Conservation (phyloP, 768 basidiomycete species). For the Floccularia luteovirens region DNA sequence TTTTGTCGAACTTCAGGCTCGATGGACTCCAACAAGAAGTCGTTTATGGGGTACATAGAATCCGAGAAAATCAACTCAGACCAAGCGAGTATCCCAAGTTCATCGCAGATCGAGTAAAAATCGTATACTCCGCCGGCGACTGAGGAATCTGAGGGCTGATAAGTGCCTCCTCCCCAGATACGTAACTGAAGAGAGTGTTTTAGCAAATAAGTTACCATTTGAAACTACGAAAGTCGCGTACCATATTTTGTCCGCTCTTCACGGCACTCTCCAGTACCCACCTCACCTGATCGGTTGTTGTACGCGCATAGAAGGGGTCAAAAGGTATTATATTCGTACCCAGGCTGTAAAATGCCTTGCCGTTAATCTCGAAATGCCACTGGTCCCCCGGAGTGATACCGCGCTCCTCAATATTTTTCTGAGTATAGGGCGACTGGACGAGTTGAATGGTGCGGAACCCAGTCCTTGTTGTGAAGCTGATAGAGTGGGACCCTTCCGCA, state of each 20-base stretch:
- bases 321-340: conserved; percentile 57
- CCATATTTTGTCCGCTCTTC: conserved; percentile 52
- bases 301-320: conserved; percentile 51
- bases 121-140: conserved; percentile 40
- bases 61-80: conserved; percentile 58
- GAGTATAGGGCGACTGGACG: conserved; percentile 37
- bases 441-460: conserved; percentile 56
- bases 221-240: conserved; percentile 14
- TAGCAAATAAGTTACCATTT: not conserved
- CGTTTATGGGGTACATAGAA: conserved; percentile 45
- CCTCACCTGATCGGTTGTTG: conserved; percentile 37
- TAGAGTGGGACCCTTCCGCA: conserved; percentile 8
- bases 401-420: conserved; percentile 31
- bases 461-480: conserved; percentile 35
- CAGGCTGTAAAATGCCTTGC: conserved; percentile 44
- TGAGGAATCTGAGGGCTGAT: conserved; percentile 33
- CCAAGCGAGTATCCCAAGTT: conserved; percentile 55
- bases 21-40: conserved; percentile 40
- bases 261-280: conserved; percentile 53
- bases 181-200: conserved; percentile 29
- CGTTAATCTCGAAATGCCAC: conserved; percentile 56
- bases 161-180: conserved; percentile 53
- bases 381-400: conserved; percentile 55
- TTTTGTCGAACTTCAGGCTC: conserved; percentile 53
- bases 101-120: conserved; percentile 52